phyloP scores from a whole-genome alignment of 2,329 filamentous ascomycete genomes.

The Ceratocystiopsis sp. region DNA sequence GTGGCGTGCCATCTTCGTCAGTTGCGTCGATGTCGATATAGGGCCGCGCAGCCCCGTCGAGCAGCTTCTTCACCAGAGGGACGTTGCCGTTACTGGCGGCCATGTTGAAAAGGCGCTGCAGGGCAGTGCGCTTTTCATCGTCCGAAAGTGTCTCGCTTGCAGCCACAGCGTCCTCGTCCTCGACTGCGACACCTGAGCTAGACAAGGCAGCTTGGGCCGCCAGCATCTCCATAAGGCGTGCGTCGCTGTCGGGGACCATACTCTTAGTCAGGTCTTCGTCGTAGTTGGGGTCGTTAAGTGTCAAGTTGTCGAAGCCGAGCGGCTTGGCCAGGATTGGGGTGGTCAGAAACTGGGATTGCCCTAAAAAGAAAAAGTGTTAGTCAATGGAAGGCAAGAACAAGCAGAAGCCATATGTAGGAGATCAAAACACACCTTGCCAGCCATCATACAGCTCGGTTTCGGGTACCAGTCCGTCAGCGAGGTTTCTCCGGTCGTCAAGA shows the following conservation, averaged over 20 bases:
- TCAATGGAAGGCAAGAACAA: slow-evolving; percentile 1
- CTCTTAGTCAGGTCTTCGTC: slow-evolving; percentile 45
- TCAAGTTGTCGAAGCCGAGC: slow-evolving; percentile 63
- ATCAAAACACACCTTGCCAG: slow-evolving; percentile 58
- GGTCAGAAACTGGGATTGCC: slow-evolving; percentile 88
- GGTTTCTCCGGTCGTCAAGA: slow-evolving; percentile 67
- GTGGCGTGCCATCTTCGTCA: slow-evolving; percentile 91
- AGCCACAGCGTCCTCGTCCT: slow-evolving; percentile 66
- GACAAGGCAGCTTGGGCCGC: slow-evolving; percentile 81
- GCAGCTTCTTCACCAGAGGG: slow-evolving; percentile 57
- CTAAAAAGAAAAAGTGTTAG: slow-evolving; percentile 25
- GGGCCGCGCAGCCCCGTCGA: slow-evolving; percentile 54
- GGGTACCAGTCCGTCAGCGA: slow-evolving; percentile 41
- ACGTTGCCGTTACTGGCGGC: slow-evolving; percentile 93
- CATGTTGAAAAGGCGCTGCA: slow-evolving; percentile 86
- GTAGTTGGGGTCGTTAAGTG: slow-evolving; percentile 61
- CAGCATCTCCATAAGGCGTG: slow-evolving; percentile 85
- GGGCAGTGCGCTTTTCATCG: slow-evolving; percentile 57
- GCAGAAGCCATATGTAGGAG: slow-evolving; percentile 1
- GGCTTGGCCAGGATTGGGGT: slow-evolving; percentile 73
- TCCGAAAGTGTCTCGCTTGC: slow-evolving; percentile 56
- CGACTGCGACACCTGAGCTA: slow-evolving; percentile 36
- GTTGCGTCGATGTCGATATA: slow-evolving; percentile 74
- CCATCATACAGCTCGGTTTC: slow-evolving; percentile 98
- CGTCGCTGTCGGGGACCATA: slow-evolving; percentile 56